A percentile compares a stretch with the other conserved stretches of the same genome.
Evolutionary conservation across 257 asterid species (phyloP).

Genomic region (Fraxinus excelsior): DNA sequence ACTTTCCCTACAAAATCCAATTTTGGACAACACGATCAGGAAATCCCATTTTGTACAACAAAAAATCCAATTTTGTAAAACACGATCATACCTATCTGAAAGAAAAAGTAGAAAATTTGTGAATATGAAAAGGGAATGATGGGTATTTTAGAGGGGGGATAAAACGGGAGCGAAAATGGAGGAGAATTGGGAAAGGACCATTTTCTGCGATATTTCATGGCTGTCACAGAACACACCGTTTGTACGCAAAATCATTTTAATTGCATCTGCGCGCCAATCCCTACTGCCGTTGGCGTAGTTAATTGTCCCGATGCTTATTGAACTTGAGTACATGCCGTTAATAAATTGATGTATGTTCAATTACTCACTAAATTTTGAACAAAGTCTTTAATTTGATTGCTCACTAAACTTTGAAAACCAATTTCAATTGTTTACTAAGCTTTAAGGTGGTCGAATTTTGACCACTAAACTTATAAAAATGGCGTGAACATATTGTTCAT

Average conservation of each 20-base stretch:
- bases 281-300: background rate
- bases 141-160: slow-evolving; percentile 23
- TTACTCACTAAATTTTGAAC: too few relatives aligned
- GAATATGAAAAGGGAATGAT: slow-evolving; percentile 7
- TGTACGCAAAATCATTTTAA: slow-evolving; percentile 5
- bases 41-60: background rate
- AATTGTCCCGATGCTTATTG: too few relatives aligned
- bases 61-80: background rate
- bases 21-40: background rate
- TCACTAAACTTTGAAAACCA: too few relatives aligned
- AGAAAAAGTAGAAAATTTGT: background rate
- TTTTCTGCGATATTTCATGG: slow-evolving; percentile 51
- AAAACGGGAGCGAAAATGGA: slow-evolving; percentile 48
- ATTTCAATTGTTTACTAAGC: too few relatives aligned
- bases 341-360: too few relatives aligned
- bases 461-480: too few relatives aligned
- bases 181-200: slow-evolving; percentile 50
- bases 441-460: too few relatives aligned
- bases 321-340: too few relatives aligned
- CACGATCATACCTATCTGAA: background rate
- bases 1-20: background rate
- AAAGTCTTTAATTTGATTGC: too few relatives aligned
- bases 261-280: slow-evolving; percentile 23
- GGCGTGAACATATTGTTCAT: too few relatives aligned
- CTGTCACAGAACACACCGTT: slow-evolving; percentile 30